Conservation (phyloP, 345 rosid species). For the Eucalyptus leucophloia region DNA sequence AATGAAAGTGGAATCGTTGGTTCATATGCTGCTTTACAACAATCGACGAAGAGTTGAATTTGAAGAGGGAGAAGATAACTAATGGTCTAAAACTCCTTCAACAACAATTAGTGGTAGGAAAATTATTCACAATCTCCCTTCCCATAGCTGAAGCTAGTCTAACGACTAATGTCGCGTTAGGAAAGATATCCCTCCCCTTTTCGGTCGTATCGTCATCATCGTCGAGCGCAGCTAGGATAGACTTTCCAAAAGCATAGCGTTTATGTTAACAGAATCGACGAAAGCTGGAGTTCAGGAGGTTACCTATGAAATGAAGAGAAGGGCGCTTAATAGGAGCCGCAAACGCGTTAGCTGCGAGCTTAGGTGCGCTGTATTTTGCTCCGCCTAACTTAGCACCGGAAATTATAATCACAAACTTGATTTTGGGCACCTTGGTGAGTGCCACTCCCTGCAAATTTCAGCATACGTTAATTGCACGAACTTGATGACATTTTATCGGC, state of each 20-base stretch:
- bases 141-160: background rate
- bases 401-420: conserved; percentile 45
- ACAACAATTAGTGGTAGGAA: background rate
- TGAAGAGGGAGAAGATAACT: background rate
- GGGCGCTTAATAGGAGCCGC: conserved; percentile 26
- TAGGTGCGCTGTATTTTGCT: background rate
- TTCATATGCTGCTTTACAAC: background rate
- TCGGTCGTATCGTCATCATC: background rate
- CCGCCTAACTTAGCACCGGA: conserved; percentile 42
- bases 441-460: conserved; percentile 44
- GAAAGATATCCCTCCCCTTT: background rate
- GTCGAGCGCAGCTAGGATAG: background rate
- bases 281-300: background rate
- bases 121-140: background rate
- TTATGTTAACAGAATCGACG: background rate
- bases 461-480: background rate
- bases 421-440: conserved; percentile 47
- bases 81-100: background rate
- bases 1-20: background rate
- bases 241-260: background rate
- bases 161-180: background rate
- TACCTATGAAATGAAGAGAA: conserved; percentile 70
- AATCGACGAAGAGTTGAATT: background rate
- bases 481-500: background rate
- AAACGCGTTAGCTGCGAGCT: conserved; percentile 39